phyloP scores from a whole-genome alignment of 495 filamentous ascomycete species.

The Lineolata rhizophorae region DNA sequence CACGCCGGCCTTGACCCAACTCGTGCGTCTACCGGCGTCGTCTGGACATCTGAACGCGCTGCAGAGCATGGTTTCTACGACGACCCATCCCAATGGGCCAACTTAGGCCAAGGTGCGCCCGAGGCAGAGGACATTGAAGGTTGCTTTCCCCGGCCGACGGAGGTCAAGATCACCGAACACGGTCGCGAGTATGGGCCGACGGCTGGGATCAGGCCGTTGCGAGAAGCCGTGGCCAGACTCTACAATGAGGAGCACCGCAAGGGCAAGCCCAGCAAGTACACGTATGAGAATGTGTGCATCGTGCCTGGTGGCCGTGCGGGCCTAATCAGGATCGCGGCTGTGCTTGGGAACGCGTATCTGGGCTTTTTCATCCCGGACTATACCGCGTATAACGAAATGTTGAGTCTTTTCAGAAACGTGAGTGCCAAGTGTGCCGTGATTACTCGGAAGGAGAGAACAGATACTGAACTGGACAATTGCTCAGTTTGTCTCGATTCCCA shows the following conservation, averaged over 20 bases:
- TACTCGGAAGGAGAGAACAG: background rate
- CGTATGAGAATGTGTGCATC: slow-evolving; percentile 98
- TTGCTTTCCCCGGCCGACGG: slow-evolving; percentile 69
- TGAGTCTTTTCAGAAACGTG: slow-evolving; percentile 65
- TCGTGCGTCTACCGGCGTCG: slow-evolving; percentile 32
- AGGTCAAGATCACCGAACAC: slow-evolving; percentile 51
- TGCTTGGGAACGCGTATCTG: slow-evolving; percentile 77
- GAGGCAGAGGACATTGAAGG: slow-evolving; percentile 86
- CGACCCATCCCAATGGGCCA: slow-evolving; percentile 67
- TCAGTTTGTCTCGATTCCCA: slow-evolving; percentile 75
- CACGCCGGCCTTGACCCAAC: slow-evolving; percentile 78
- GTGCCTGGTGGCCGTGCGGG: slow-evolving; percentile 86
- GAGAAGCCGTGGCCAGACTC: slow-evolving; percentile 73
- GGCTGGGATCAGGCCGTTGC: slow-evolving; percentile 75
- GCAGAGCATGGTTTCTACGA: slow-evolving; percentile 36
- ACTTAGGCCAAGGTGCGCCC: slow-evolving; percentile 85
- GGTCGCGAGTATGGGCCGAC: slow-evolving; percentile 85
- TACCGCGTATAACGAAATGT: slow-evolving; percentile 88
- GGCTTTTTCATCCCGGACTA: slow-evolving; percentile 27
- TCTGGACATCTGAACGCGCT: slow-evolving; percentile 20
- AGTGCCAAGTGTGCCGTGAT: background rate
- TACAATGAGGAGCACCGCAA: slow-evolving; percentile 87
- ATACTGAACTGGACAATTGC: background rate
- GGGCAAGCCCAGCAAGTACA: slow-evolving; percentile 76
- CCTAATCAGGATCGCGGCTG: slow-evolving; percentile 82